These are phyloP conservation scores for Coelastrella sp. DNA, from an alignment of 139 green algal genomes.

Conservation along the genomic window DNA sequence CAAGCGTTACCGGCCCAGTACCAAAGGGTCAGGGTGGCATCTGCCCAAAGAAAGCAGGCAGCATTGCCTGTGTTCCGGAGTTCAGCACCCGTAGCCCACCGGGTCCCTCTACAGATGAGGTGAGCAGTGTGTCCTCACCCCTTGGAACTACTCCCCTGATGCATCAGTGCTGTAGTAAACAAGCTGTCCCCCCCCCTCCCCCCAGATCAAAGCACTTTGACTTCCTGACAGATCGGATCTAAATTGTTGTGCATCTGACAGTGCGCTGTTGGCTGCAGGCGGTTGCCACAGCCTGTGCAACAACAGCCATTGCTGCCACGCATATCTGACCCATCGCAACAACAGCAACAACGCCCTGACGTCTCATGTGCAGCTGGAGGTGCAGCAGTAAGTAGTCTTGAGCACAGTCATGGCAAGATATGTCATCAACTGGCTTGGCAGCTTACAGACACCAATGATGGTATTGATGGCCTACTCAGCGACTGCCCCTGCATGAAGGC, in stretches of 20 bases:
- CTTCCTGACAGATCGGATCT: no score
- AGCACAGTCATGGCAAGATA: no score
- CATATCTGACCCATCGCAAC: not conserved
- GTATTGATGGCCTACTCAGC: no score
- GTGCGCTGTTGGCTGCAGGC: slow-evolving; percentile 16
- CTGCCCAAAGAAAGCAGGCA: not conserved
- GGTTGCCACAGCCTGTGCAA: not conserved
- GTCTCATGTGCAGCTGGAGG: slow-evolving; percentile 35
- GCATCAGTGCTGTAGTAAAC: no score
- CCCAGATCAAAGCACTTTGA: no score
- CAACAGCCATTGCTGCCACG: not conserved
- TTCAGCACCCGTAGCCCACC: not conserved
- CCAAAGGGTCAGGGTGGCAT: not conserved
- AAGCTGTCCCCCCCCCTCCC: no score
- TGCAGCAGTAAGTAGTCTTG: slow-evolving; percentile 18
- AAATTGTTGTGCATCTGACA: no score
- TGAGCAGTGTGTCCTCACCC: not conserved
- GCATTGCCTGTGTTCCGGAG: not conserved
- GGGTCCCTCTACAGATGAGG: not conserved
- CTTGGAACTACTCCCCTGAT: no score
- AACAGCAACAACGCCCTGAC: slow-evolving; percentile 31
- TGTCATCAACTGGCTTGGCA: no score
- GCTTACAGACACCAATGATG: no score
- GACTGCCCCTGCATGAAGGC: no score
- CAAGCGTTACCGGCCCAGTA: not conserved